Percentiles rank a stretch among this genome's conserved stretches.
phyloP scores from a whole-genome alignment of 2,329 filamentous ascomycete species.

The Macroventuria anomochaeta region DNA sequence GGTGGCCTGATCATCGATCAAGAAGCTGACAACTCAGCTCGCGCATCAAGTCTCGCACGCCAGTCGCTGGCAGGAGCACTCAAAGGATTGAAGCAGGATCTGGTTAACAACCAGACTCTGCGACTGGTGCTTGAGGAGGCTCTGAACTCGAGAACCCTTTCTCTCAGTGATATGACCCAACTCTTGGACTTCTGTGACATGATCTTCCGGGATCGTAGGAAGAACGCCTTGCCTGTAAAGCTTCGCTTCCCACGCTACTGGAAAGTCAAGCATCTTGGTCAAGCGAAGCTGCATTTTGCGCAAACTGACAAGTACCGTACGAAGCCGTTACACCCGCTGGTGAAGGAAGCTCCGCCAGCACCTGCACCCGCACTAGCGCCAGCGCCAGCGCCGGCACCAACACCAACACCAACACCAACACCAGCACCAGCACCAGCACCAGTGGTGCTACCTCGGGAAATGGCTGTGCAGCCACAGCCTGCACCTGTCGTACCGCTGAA shows the following conservation, averaged over 20 bases:
- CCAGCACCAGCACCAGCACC: conserved; percentile 9
- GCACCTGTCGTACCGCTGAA: background rate
- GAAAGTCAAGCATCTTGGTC: conserved; percentile 60
- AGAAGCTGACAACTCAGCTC: conserved; percentile 50
- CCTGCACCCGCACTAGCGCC: conserved; percentile 9
- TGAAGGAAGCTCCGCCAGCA: conserved; percentile 15
- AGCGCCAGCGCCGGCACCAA: background rate
- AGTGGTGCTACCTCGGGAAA: background rate
- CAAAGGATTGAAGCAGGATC: conserved; percentile 61
- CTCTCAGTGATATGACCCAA: conserved; percentile 61
- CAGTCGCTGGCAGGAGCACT: conserved; percentile 66
- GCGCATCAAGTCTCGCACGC: conserved; percentile 61
- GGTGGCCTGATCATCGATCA: conserved; percentile 64
- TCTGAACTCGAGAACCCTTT: conserved; percentile 57
- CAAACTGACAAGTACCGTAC: conserved; percentile 33
- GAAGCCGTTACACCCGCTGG: conserved; percentile 18
- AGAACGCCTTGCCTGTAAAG: conserved; percentile 57
- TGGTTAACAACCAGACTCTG: conserved; percentile 58
- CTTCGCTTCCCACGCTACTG: conserved; percentile 65
- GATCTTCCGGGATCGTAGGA: conserved; percentile 57
- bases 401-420: background rate
- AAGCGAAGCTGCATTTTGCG: conserved; percentile 48
- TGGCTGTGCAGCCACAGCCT: conserved; percentile 1
- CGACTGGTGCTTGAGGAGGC: conserved; percentile 64
- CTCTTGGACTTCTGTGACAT: conserved; percentile 64